Percentiles rank a stretch among this genome's conserved stretches.
These are phyloP conservation scores for Ganoderma multipileum DNA, from an alignment of 1,284 basidiomycete species.

Conservation along the genomic window DNA sequence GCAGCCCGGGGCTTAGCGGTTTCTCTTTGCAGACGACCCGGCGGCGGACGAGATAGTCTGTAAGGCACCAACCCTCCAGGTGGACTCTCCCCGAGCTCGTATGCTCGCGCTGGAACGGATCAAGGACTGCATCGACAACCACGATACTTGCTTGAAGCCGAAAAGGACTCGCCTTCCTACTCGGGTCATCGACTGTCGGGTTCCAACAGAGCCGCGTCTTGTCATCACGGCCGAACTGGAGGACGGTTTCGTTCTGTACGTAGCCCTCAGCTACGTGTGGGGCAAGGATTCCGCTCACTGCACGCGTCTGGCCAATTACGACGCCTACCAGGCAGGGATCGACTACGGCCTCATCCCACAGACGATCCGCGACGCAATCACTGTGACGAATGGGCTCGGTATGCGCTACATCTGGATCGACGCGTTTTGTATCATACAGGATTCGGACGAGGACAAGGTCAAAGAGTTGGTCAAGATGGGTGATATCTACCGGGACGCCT, in stretches of 20 bases:
- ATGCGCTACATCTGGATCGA: conserved; percentile 11
- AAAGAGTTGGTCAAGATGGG: conserved; percentile 11
- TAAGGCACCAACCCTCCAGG: conserved; percentile 2
- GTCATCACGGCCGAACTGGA: background rate
- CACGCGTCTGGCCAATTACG: background rate
- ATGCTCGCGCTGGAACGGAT: background rate
- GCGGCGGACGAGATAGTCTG: conserved; percentile 17
- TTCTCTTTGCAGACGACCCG: conserved; percentile 9
- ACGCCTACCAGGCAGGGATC: background rate
- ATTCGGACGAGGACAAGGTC: conserved; percentile 5
- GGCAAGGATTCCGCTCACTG: conserved; percentile 12
- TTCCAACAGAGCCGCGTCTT: conserved; percentile 6
- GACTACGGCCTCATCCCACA: conserved; percentile 1
- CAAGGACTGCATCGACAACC: conserved; percentile 6
- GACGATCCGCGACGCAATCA: conserved; percentile 12
- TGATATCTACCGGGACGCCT: conserved; percentile 3
- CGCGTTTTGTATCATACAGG: conserved; percentile 12
- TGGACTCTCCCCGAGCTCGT: conserved; percentile 4
- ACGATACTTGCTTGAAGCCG: background rate
- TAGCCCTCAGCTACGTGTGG: conserved; percentile 27
- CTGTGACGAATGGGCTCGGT: conserved; percentile 8
- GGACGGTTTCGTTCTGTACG: conserved; percentile 5
- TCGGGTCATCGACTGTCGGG: conserved; percentile 17
- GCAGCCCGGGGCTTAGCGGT: too few species aligned
- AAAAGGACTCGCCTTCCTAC: conserved; percentile 13